A percentile compares a stretch with the other conserved stretches of the same genome.
Conservation (phyloP, 495 filamentous ascomycete genomes). For the Gamarada debralockiae region DNA sequence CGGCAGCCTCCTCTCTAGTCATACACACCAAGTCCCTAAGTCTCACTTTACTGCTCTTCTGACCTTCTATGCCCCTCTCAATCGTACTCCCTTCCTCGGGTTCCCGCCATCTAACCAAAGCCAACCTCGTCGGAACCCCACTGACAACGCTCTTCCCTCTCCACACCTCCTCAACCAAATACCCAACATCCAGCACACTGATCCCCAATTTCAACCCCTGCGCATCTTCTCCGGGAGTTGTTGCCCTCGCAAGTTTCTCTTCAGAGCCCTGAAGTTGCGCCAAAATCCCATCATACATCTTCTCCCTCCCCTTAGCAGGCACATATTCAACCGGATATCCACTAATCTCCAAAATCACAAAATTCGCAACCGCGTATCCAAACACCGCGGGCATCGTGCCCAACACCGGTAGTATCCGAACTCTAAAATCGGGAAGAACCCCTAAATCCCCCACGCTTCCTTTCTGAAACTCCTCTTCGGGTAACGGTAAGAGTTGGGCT, state of each 20-base stretch:
- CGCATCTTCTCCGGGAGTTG: slow-evolving; percentile 53
- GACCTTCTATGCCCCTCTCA: slow-evolving; percentile 56
- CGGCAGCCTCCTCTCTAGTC: slow-evolving; percentile 89
- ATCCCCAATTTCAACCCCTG: slow-evolving; percentile 74
- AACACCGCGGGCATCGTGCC: slow-evolving; percentile 98
- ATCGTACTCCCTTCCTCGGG: slow-evolving; percentile 43
- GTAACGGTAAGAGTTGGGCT: slow-evolving; percentile 78
- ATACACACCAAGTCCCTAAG: slow-evolving; percentile 81
- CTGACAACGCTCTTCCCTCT: slow-evolving; percentile 79
- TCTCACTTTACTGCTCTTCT: slow-evolving; percentile 61
- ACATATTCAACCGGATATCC: slow-evolving; percentile 85
- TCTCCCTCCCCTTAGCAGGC: slow-evolving; percentile 75
- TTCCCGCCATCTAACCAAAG: slow-evolving; percentile 72
- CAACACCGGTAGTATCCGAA: slow-evolving; percentile 88
- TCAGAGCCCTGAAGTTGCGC: slow-evolving; percentile 67
- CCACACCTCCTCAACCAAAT: slow-evolving; percentile 86
- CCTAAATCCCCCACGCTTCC: slow-evolving; percentile 85
- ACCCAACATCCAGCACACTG: slow-evolving; percentile 74
- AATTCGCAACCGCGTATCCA: slow-evolving; percentile 85
- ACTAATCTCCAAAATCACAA: slow-evolving; percentile 81
- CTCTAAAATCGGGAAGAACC: slow-evolving; percentile 86
- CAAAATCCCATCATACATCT: slow-evolving; percentile 82
- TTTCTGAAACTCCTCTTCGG: slow-evolving; percentile 84
- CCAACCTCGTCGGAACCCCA: slow-evolving; percentile 71
- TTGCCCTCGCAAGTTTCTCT: slow-evolving; percentile 61